Percentiles rank a stretch among this genome's conserved stretches.
Evolutionary conservation across 2,329 filamentous ascomycete genomes (phyloP).

Genomic region (Ceratocystis albifundus): DNA sequence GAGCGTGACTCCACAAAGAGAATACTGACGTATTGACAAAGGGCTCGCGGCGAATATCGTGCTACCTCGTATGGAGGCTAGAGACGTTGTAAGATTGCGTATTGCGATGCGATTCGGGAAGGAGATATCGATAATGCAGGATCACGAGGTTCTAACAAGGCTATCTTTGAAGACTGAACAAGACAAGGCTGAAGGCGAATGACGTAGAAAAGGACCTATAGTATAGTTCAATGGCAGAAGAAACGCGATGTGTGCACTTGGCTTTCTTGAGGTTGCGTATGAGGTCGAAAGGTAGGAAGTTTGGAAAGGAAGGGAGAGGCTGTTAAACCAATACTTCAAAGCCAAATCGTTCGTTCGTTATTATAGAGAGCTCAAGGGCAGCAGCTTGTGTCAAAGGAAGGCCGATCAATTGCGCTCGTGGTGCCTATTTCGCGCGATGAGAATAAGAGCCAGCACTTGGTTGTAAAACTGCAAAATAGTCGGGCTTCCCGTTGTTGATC

Average conservation of each 20-base stretch:
- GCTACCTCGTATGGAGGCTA: background rate
- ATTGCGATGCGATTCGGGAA: conserved; percentile 3
- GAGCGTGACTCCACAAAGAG: background rate
- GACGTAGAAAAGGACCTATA: background rate
- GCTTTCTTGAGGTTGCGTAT: background rate
- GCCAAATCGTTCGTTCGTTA: background rate
- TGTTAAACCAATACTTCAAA: background rate
- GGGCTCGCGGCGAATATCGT: background rate
- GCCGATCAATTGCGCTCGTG: background rate
- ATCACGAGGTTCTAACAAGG: conserved; percentile 2
- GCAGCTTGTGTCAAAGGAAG: background rate
- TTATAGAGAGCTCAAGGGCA: background rate
- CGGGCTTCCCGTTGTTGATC: background rate
- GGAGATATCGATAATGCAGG: background rate
- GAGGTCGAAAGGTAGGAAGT: no score
- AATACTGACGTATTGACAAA: background rate
- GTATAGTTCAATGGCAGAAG: background rate
- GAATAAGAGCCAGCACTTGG: background rate
- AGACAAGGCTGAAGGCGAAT: conserved; percentile 7
- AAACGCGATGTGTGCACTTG: background rate
- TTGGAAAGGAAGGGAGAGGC: background rate
- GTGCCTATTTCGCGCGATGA: background rate
- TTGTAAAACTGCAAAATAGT: background rate
- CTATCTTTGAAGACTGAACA: background rate
- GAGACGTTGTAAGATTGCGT: background rate